Percentiles rank a stretch among this genome's conserved stretches.
phyloP scores from a whole-genome alignment of 1,284 basidiomycete species.

The Leccinum proliferum region DNA sequence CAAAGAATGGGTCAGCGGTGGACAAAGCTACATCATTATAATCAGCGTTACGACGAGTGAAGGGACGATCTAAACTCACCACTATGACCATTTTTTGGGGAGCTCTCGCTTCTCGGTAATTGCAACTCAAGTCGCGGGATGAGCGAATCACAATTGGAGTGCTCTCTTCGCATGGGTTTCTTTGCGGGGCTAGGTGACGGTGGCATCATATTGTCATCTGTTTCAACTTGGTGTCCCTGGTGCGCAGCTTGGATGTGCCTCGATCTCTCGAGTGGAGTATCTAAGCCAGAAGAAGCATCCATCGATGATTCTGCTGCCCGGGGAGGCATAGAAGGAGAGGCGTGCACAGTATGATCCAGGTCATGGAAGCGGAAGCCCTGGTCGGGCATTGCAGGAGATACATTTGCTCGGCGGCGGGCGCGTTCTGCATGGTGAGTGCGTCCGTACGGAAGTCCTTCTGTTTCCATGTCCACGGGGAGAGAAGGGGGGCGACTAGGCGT shows the following conservation, averaged over 20 bases:
- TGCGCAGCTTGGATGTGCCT: conserved; percentile 43
- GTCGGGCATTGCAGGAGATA: conserved; percentile 22
- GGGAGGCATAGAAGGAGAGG: conserved; percentile 22
- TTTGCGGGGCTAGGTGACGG: conserved; percentile 58
- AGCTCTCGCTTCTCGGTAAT: conserved; percentile 15
- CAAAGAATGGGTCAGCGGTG: conserved; percentile 21
- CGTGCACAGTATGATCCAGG: conserved; percentile 5
- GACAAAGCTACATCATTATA: conserved; percentile 9
- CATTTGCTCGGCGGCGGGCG: conserved; percentile 27
- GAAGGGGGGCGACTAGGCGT: conserved; percentile 26
- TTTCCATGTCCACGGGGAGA: conserved; percentile 47
- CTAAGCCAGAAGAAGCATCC: conserved; percentile 20
- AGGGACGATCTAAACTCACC: conserved; percentile 13
- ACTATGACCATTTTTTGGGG: conserved; percentile 13
- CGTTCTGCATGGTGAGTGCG: conserved; percentile 61
- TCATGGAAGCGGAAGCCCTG: conserved; percentile 17
- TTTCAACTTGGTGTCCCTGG: conserved; percentile 34
- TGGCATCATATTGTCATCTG: conserved; percentile 49
- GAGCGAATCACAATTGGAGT: conserved; percentile 26
- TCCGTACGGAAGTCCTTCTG: conserved; percentile 62
- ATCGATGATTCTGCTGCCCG: conserved; percentile 14
- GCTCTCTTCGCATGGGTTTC: conserved; percentile 10
- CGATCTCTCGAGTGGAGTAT: conserved; percentile 43
- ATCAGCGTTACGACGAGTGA: not conserved
- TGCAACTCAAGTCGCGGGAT: conserved; percentile 39